Evolutionary conservation across 2,329 filamentous ascomycete genomes (phyloP).

Genomic region (Cadophora luteo-olivacea): DNA sequence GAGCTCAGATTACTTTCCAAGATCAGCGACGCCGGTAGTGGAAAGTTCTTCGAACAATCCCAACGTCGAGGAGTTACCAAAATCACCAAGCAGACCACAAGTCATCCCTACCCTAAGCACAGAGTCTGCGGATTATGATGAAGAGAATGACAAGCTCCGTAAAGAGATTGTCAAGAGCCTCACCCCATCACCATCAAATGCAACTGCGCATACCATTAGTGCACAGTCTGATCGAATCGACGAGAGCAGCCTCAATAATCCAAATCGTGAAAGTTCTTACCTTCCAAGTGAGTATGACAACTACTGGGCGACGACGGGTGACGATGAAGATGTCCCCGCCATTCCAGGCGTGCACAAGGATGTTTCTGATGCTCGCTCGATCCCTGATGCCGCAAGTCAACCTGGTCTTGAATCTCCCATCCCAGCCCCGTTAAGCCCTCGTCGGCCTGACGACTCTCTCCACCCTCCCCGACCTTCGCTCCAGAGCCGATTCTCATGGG

Average conservation of each 20-base stretch:
- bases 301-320: slow-evolving; percentile 64
- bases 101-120: slow-evolving; percentile 34
- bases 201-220: slow-evolving; percentile 28
- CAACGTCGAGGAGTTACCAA: slow-evolving; percentile 18
- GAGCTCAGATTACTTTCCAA: slow-evolving; percentile 30
- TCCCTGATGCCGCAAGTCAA: slow-evolving; percentile 15
- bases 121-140: slow-evolving; percentile 43
- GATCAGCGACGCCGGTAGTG: slow-evolving; percentile 26
- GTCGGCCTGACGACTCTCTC: slow-evolving; percentile 24
- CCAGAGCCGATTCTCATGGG: slow-evolving; percentile 42
- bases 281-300: slow-evolving; percentile 71
- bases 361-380: slow-evolving; percentile 10
- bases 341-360: slow-evolving; percentile 14
- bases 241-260: slow-evolving; percentile 31
- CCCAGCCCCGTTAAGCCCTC: slow-evolving; percentile 37
- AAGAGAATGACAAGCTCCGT: slow-evolving; percentile 73
- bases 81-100: slow-evolving; percentile 27
- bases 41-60: slow-evolving; percentile 19
- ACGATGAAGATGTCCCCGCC: slow-evolving; percentile 39
- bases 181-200: slow-evolving; percentile 53
- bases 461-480: slow-evolving; percentile 30
- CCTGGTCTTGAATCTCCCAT: slow-evolving; percentile 38
- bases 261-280: slow-evolving; percentile 64
- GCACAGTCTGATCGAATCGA: slow-evolving; percentile 20
- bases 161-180: slow-evolving; percentile 79